These are phyloP conservation scores for Dichotomocladium elegans DNA, from an alignment of 371 early-diverging fungal species.

Conservation along the genomic window DNA sequence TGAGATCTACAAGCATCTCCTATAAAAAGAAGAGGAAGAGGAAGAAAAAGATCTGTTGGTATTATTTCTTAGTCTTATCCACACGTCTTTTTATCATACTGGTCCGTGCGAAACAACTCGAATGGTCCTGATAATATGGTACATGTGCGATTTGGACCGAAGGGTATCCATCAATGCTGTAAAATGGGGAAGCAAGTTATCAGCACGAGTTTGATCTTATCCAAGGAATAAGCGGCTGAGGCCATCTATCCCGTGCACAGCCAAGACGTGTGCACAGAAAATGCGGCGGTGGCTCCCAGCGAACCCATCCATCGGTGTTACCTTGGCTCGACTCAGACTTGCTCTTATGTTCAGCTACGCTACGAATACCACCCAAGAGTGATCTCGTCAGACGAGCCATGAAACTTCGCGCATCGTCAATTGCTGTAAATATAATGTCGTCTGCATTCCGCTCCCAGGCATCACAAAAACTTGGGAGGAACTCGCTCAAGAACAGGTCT, in stretches of 20 bases:
- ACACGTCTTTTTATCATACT: conserved; percentile 16
- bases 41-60: too few species aligned
- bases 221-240: background rate
- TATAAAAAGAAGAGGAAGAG: conserved; percentile 6
- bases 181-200: background rate
- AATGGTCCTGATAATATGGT: conserved; percentile 33
- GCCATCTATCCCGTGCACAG: too few species aligned
- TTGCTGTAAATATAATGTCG: conserved; percentile 10
- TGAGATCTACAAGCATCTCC: conserved; percentile 26
- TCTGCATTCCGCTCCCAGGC: conserved; percentile 21
- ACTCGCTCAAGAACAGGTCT: conserved; percentile 19
- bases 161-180: conserved; percentile 41
- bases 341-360: conserved; percentile 32
- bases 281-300: too few species aligned
- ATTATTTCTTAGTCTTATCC: too few species aligned
- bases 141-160: conserved; percentile 37
- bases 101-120: conserved; percentile 38
- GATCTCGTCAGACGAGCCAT: conserved; percentile 34
- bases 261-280: too few species aligned
- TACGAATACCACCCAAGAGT: conserved; percentile 36
- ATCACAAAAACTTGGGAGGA: conserved; percentile 28
- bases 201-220: background rate
- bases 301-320: conserved; percentile 14
- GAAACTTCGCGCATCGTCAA: conserved; percentile 36
- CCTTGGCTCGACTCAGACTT: conserved; percentile 43